A percentile compares a stretch with the other conserved stretches of the same genome.
Conservation (phyloP, 768 basidiomycete species). For the Rhodotorula kratochvilovae region DNA sequence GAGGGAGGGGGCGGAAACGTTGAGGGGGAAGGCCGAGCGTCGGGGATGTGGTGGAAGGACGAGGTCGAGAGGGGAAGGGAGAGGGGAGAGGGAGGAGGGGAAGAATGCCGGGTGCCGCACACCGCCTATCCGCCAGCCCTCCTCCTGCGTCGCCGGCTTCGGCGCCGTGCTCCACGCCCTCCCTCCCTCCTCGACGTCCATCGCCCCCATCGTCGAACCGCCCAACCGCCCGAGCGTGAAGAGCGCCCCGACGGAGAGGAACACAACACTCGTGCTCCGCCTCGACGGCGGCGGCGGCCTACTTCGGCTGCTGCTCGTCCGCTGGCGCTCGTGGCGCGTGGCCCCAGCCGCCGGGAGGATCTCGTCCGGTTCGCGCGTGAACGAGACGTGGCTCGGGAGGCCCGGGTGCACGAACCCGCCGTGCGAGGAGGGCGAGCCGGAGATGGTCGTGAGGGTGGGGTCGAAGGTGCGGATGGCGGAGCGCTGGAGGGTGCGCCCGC, state of each 20-base stretch:
- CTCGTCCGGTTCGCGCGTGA: constrained; percentile 3
- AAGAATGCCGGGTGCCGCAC: neutral
- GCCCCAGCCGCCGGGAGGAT: neutral
- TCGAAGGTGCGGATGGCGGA: constrained; percentile 2
- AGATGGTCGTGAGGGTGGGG: constrained; percentile 24
- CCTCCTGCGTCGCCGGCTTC: no score
- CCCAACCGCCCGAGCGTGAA: constrained; percentile 36
- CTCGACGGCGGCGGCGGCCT: constrained; percentile 40
- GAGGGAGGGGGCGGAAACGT: neutral
- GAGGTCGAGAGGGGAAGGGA: neutral
- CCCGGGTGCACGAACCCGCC: neutral
- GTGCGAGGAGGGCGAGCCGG: constrained; percentile 22
- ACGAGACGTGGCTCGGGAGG: constrained; percentile 15
- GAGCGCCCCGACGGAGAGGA: constrained; percentile 35
- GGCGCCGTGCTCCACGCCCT: constrained; percentile 3
- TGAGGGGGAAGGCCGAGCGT: constrained; percentile 9
- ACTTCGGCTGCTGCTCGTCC: constrained; percentile 32
- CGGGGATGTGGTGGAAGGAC: neutral
- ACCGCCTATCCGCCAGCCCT: neutral
- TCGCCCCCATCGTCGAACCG: neutral
- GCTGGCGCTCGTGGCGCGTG: neutral
- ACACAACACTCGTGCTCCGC: constrained; percentile 44
- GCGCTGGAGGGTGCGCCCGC: constrained; percentile 30
- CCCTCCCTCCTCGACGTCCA: neutral
- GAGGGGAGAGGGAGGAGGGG: neutral